Evolutionary conservation across 106 monocot species (phyloP).

Genomic region (Allium cepa): DNA sequence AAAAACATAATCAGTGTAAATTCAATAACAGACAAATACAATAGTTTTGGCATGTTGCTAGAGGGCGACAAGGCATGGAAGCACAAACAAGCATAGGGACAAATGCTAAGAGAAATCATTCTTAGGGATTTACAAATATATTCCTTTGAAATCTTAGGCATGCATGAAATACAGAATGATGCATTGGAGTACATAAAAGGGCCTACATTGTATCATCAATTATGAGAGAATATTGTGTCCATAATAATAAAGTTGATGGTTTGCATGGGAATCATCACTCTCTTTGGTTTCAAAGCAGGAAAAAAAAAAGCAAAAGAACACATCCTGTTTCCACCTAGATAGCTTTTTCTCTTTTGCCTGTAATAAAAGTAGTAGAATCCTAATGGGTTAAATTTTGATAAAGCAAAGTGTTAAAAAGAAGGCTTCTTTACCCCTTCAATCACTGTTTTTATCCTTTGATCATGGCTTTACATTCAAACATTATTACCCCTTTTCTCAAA

Average conservation of each 20-base stretch:
- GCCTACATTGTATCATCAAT: not conserved
- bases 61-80: slow-evolving; percentile 8
- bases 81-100: not conserved
- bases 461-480: too few relatives aligned
- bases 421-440: too few relatives aligned
- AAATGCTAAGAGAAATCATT: not conserved
- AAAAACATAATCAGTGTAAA: not conserved
- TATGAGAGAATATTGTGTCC: not conserved
- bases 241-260: not conserved
- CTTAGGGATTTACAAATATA: slow-evolving; percentile 3
- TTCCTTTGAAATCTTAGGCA: slow-evolving; percentile 4
- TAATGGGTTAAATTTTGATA: too few relatives aligned
- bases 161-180: not conserved
- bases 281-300: not conserved
- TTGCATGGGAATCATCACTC: slow-evolving; percentile 9
- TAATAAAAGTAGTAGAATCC: too few relatives aligned
- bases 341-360: too few relatives aligned
- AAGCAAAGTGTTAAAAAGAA: too few relatives aligned
- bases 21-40: not conserved
- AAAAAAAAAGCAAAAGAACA: not conserved
- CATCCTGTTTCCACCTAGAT: too few relatives aligned
- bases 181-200: not conserved
- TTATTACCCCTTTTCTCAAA: too few relatives aligned
- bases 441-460: too few relatives aligned
- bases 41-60: slow-evolving; percentile 2